phyloP scores from a whole-genome alignment of 129 eudicot genomes.

The Centrapalus pauciflorus region DNA sequence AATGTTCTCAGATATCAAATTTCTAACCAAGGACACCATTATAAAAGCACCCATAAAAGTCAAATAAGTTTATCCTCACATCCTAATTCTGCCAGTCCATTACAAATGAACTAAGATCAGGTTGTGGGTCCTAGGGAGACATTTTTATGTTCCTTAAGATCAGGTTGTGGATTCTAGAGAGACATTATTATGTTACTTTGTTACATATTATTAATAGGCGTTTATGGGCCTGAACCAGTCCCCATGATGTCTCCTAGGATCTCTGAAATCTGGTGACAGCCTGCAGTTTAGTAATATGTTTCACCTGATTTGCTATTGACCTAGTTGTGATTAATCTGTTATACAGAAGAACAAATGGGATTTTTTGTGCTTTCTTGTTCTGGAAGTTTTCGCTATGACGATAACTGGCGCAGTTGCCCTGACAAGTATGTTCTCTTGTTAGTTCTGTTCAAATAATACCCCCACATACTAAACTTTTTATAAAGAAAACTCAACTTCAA shows the following conservation, averaged over 20 bases:
- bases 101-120: background rate
- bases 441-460: background rate
- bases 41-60: too few species aligned
- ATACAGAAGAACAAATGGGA: constrained; percentile 97
- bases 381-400: constrained; percentile 79
- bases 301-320: constrained; percentile 1
- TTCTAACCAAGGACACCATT: background rate
- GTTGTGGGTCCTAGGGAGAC: background rate
- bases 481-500: background rate
- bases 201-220: background rate
- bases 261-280: too few species aligned
- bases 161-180: too few species aligned
- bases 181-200: background rate
- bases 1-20: background rate
- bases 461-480: too few species aligned
- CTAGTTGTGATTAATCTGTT: constrained; percentile 16
- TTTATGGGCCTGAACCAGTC: background rate
- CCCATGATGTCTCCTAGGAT: background rate
- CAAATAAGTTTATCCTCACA: too few species aligned
- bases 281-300: background rate
- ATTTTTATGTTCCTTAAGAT: too few species aligned
- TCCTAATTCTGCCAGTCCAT: too few species aligned
- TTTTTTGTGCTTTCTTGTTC: constrained; percentile 70
- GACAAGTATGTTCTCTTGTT: constrained; percentile 45
- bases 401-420: constrained; percentile 73